Evolutionary conservation across 208 protist species (phyloP), one percentile per base, ranked within the genome.

Genomic region (Wallacemonas sp.): DNA sequence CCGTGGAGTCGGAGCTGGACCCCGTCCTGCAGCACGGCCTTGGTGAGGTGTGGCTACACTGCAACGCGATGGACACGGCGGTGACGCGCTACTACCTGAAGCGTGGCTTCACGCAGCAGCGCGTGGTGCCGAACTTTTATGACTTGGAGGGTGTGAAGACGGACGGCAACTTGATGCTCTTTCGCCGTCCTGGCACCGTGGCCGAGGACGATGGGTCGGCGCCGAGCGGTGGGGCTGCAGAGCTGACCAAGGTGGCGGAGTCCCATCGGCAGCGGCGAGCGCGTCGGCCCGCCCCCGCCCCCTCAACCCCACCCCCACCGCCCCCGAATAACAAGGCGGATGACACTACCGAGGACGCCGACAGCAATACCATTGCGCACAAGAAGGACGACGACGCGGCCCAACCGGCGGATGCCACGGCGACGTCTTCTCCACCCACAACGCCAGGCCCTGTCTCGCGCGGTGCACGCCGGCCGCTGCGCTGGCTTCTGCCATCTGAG

Each of bases 11-110:
- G 28, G 39, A 55, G 2, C 36, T 61, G 23, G 25, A 70, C 55
- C 76, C 77, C 22, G 39, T 83, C 0, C 54, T 90, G 36, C 76
- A 84, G 49, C 57, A 49, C 1, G 89, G 89, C 31, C 55, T 91
- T 23, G 45, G 33, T 0, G 84, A 90, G 63, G 82, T 96, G 22
- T 96, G 86, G 82, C 67, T 93, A 31, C 84, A 96, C 65, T 93
- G 87, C 61, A 49, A 94, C 12, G 77, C 82, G 12, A 64, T 48
- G 4, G 74, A 92, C 26, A 20, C 22, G 49, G 61, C 48, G 28
- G 71, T 91, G 12, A 54, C 70, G 16, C 29, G 11, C 20, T 93
- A 87, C 54, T 96, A 96, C 63, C 22, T 61, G 23, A 73, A 67
- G 18, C 67, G 79, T 26, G 80, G 81, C 65, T 96, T 92, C 70